Evolutionary conservation across 2,329 filamentous ascomycete genomes (phyloP).

Genomic region (Neophaeococcomyces mojaviensis): DNA sequence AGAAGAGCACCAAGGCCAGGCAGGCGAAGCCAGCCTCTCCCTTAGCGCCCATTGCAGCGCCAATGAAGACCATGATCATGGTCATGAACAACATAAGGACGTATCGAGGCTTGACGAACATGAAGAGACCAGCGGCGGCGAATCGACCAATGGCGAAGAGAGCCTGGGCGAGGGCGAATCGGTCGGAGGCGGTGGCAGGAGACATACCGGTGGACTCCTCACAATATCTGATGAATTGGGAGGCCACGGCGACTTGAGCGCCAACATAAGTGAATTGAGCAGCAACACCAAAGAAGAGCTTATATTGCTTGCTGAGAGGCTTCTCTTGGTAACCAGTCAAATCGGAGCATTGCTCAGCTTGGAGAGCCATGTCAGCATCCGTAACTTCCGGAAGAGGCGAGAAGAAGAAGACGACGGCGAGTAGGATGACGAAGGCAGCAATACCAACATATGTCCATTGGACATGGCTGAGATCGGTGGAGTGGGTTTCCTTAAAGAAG

Average conservation of each 20-base stretch:
- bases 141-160: slow-evolving; percentile 69
- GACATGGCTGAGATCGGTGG: slow-evolving; percentile 57
- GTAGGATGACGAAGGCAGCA: slow-evolving; percentile 60
- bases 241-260: slow-evolving; percentile 23
- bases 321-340: slow-evolving; percentile 43
- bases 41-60: slow-evolving; percentile 42
- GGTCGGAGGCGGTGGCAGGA: slow-evolving; percentile 55
- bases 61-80: slow-evolving; percentile 53
- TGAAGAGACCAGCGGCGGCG: slow-evolving; percentile 60
- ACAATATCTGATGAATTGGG: slow-evolving; percentile 57
- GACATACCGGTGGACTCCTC: slow-evolving; percentile 51
- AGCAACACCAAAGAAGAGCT: slow-evolving; percentile 66
- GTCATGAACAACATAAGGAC: slow-evolving; percentile 64
- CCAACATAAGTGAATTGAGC: slow-evolving; percentile 78
- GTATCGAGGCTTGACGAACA: slow-evolving; percentile 58
- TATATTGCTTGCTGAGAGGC: slow-evolving; percentile 63
- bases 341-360: slow-evolving; percentile 37
- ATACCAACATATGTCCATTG: slow-evolving; percentile 79
- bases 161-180: slow-evolving; percentile 69
- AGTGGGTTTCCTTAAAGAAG: slow-evolving; percentile 60
- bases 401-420: slow-evolving; percentile 61
- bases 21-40: slow-evolving; percentile 48
- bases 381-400: slow-evolving; percentile 66
- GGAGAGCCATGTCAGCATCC: slow-evolving; percentile 59
- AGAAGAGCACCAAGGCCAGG: slow-evolving; percentile 65